phyloP scores from a whole-genome alignment of 31 red algal species.

The Porphyra umbilicalis region DNA sequence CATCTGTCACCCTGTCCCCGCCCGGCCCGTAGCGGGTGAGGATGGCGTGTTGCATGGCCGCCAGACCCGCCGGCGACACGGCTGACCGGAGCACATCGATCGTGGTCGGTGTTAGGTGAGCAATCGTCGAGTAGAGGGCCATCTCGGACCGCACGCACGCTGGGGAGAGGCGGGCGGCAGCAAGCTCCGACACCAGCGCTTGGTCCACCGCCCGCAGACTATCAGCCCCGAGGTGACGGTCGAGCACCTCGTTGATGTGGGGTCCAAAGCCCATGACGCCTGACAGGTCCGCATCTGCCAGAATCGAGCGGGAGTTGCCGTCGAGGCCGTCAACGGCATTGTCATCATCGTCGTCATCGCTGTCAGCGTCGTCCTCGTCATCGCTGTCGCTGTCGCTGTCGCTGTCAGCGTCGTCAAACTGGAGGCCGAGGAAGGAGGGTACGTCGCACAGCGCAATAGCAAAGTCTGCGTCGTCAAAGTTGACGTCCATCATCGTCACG shows the following conservation, averaged over 20 bases:
- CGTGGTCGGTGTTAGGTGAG: neutral
- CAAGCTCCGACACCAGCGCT: neutral
- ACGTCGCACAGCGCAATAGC: neutral
- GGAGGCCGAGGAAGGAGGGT: neutral
- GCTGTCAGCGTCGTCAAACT: neutral
- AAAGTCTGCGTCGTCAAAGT: neutral
- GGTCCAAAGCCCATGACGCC: neutral
- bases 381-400: neutral
- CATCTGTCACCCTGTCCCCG: too few relatives aligned
- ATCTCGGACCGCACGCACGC: neutral
- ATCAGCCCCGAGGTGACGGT: neutral
- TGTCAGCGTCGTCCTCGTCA: neutral
- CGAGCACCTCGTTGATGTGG: neutral
- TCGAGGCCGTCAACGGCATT: neutral
- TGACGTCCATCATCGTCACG: neutral
- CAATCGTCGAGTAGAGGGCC: neutral
- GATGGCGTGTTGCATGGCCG: neutral
- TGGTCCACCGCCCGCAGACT: neutral
- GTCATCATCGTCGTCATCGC: neutral
- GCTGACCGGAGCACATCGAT: neutral
- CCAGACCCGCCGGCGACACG: neutral
- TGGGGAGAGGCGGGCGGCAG: neutral
- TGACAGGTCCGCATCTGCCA: neutral
- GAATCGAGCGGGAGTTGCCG: neutral
- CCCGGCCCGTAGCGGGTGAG: neutral